Base-by-base conservation (phyloP, 108 stramenopile species). In the Skeletonema potamos region DNA sequence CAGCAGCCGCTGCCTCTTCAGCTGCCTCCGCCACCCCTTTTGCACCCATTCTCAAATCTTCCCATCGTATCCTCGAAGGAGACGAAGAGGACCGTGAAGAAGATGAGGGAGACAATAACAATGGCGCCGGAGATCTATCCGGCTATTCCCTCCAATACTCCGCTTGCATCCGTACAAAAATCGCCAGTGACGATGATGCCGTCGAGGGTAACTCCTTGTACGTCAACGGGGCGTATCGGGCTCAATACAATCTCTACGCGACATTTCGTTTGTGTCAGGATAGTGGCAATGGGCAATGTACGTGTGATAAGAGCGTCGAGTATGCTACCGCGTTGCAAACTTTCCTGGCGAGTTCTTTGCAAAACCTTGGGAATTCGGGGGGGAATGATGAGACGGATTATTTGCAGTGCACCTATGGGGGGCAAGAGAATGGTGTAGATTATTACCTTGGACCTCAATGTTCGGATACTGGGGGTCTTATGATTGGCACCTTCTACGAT, bases 401-500 rank as follows among this genome's bases (percentile, higher is more conserved):
- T 68, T 27, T 85, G 3, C 71, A 79, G 15, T 88, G 87, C 56
- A 55, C 69, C n/a, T 70, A n/a, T 5, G 77, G 79, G 3, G 60
- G 79, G 41, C 57, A 57, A 7, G 81, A 78, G 15, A 73, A 79
- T 48, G 82, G 74, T 26, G 68, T 67, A 18, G 77, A 85, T 41
- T 76, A 79, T 41, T 88, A 88, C 62, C 69, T 75, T 30, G 87
- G 64, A 1, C 87, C 87, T 34, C 55, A 61, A 33, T 88, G 87
- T 67, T 58, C 68, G 37, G 64, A 63, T 10, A 29, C 65, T 22
- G 85, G 87, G 6, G 32, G 39, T 4, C 20, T 88, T 17, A 62
- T 72, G 1, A 84, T 88, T 41, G 85, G 84, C 0, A 61, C 76
- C 10, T 88, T 70, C 59, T 88, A 88, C 55, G 87, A 88, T 54